Conservation (phyloP, 1,139 yeast genomes). For the Yamadazyma diospyri region DNA sequence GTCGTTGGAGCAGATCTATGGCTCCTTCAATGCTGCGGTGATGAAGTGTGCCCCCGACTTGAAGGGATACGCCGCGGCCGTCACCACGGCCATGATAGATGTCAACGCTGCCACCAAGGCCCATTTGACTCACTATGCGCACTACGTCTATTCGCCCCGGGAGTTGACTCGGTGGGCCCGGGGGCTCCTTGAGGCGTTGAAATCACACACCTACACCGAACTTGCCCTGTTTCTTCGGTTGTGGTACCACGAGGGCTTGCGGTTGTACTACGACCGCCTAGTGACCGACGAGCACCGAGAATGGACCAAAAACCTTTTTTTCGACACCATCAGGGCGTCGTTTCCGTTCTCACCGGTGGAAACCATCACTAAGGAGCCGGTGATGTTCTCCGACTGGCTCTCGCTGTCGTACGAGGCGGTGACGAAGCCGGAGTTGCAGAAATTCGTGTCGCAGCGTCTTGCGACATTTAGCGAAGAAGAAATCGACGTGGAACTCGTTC, state of each 20-base stretch:
- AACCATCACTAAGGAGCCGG: constrained; percentile 43
- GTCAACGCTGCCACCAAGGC: constrained; percentile 49
- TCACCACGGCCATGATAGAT: constrained; percentile 67
- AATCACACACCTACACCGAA: constrained; percentile 29
- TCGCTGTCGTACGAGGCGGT: constrained; percentile 62
- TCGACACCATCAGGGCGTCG: constrained; percentile 26
- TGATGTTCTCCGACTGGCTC: constrained; percentile 73
- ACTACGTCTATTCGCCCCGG: constrained; percentile 83
- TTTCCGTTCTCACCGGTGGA: constrained; percentile 49
- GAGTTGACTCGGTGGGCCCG: constrained; percentile 87
- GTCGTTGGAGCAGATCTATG: constrained; percentile 69
- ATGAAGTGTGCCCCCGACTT: constrained; percentile 63
- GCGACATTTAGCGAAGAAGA: constrained; percentile 77
- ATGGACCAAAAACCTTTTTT: constrained; percentile 51
- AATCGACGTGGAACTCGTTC: constrained; percentile 54
- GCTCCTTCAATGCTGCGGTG: constrained; percentile 53
- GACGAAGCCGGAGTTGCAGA: constrained; percentile 41
- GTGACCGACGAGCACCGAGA: constrained; percentile 44
- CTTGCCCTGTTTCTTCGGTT: constrained; percentile 52
- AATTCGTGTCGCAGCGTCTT: constrained; percentile 63
- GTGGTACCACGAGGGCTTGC: constrained; percentile 80
- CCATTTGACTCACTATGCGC: constrained; percentile 41
- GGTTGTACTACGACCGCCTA: constrained; percentile 75
- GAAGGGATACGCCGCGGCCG: constrained; percentile 46
- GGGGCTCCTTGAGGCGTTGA: constrained; percentile 65